These are phyloP conservation scores for Podaxis mareebaensis DNA, from an alignment of 768 basidiomycete species.

Conservation along the genomic window DNA sequence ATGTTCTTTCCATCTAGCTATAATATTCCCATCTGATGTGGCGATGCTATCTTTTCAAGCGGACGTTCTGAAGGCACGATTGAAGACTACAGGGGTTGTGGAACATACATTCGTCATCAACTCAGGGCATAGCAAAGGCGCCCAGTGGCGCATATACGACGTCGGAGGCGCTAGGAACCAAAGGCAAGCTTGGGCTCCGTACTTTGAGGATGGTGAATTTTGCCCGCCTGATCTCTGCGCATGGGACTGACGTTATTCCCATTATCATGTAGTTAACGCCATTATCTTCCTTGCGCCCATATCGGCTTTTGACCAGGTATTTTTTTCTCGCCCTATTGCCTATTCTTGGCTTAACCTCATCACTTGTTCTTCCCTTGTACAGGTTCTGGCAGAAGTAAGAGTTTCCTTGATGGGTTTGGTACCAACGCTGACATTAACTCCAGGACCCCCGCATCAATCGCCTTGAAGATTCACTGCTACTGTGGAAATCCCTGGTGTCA, in stretches of 20 bases:
- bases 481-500: slow-evolving; percentile 74
- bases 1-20: slow-evolving; percentile 11
- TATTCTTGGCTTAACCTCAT: slow-evolving; percentile 6
- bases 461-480: slow-evolving; percentile 72
- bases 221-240: slow-evolving; percentile 1
- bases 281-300: slow-evolving; percentile 90
- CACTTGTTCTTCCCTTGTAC: slow-evolving; percentile 12
- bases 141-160: slow-evolving; percentile 84
- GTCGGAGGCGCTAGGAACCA: slow-evolving; percentile 82
- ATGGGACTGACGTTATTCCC: slow-evolving; percentile 9
- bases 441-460: slow-evolving; percentile 77
- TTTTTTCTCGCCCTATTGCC: slow-evolving; percentile 1
- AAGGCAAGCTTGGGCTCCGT: slow-evolving; percentile 86
- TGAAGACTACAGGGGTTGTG: slow-evolving; percentile 82
- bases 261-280: slow-evolving; percentile 62
- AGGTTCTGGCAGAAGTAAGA: slow-evolving; percentile 69
- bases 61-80: slow-evolving; percentile 77
- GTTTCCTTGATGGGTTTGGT: slow-evolving; percentile 12
- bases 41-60: slow-evolving; percentile 36
- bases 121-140: slow-evolving; percentile 53
- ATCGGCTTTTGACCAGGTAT: slow-evolving; percentile 79
- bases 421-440: slow-evolving; percentile 16
- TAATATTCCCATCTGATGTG: slow-evolving; percentile 1
- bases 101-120: slow-evolving; percentile 76
- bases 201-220: slow-evolving; percentile 77